These are phyloP conservation scores for Naganishia vaughanmartiniae DNA, from an alignment of 768 basidiomycete genomes.

Conservation along the genomic window DNA sequence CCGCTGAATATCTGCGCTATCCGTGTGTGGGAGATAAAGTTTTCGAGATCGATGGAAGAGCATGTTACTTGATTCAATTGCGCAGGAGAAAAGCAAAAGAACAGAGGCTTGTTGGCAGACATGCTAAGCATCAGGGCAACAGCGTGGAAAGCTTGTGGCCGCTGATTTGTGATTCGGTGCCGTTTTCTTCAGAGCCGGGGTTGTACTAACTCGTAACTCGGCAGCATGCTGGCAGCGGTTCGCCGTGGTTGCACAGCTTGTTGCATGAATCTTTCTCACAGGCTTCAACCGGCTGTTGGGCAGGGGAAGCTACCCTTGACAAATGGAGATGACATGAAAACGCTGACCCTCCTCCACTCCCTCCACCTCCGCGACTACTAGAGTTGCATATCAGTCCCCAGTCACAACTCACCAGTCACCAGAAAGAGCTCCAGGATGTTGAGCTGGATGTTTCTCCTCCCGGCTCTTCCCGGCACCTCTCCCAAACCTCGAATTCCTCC, in stretches of 20 bases:
- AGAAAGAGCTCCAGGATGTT: too few relatives aligned
- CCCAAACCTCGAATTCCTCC: neutral
- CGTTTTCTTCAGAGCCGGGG: neutral
- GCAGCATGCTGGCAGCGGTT: too few relatives aligned
- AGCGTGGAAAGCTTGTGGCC: constrained; percentile 1
- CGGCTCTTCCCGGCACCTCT: neutral
- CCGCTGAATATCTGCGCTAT: neutral
- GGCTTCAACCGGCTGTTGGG: neutral
- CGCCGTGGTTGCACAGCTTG: neutral
- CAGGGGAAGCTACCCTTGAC: neutral
- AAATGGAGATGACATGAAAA: neutral
- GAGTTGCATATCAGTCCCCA: too few relatives aligned
- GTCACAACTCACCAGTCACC: neutral
- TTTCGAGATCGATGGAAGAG: constrained; percentile 17
- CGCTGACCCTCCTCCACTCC: neutral
- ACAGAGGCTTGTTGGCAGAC: constrained; percentile 4
- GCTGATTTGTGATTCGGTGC: neutral
- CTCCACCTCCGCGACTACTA: too few relatives aligned
- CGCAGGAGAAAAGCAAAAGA: neutral
- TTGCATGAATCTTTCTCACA: neutral
- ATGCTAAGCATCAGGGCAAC: neutral
- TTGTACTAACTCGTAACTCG: too few relatives aligned
- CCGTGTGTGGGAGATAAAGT: neutral
- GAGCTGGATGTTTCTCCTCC: too few relatives aligned
- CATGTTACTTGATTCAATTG: constrained; percentile 7